Evolutionary conservation across 1,139 yeast species (phyloP), one percentile per base, ranked within the genome.

Genomic region (Candida gigantensis): DNA sequence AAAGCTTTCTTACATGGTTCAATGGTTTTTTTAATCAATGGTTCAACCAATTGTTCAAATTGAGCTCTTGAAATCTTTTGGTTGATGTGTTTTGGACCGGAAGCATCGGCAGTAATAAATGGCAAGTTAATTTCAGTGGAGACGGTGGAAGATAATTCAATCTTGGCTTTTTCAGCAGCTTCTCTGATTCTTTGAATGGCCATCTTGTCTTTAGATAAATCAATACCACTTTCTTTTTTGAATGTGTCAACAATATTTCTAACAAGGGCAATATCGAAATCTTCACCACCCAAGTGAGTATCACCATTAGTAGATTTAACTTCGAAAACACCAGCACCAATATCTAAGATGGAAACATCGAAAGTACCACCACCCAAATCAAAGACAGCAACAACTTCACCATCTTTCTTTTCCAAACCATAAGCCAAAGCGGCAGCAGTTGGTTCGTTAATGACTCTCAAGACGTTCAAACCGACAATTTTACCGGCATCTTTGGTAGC

Each of bases 141-240:
- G 44, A 86, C 83, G 49, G 97, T 87, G 32, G 97, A 88, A 32
- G 98, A 90, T 62, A 90, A 81, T 74, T 90, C 97, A 61, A 89
- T 89, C 85, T 92, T 92, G 60, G 98, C 98, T 84, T 92, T 90
- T 78, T 92, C 99, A 51, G 97, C 95, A 54, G 98, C 98, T 77
- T 92, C 98, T 79, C 98, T 88, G 71, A 94, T 90, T 77, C 98
- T 87, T 77, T 92, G 98, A 58, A 92, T 85, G 56, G 97, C 97
- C 96, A 90, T 90, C 72, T 97, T 85, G 77, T 92, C 98, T 62
- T 81, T 78, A 55, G 76, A 74, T 60, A 92, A 81, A 67, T 90
- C 94, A 56, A 92, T 77, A 59, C 97, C 97, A 43, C 81, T 72
- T 65, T 89, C 96, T 70, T 86, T 80, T 79, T 92, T 89, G 83